Base-by-base conservation (phyloP, 148 eudicot genomes). In the Simmondsia chinensis region DNA sequence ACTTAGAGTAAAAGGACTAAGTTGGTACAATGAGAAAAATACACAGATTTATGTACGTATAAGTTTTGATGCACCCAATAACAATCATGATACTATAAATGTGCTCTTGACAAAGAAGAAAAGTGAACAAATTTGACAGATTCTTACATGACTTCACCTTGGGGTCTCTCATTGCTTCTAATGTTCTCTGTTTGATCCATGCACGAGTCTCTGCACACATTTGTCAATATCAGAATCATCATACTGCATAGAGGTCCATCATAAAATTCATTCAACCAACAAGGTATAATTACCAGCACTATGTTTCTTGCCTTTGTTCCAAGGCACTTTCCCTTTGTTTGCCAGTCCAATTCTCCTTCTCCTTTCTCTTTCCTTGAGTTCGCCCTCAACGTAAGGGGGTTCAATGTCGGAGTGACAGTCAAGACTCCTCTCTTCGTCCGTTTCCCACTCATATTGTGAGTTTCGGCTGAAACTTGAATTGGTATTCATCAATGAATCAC, bases 101-200 rank as follows among this genome's bases (percentile, higher is more conserved):
- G 4, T 32, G 4, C 22, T 2, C 25, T 27, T 7, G 30, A 12
- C 12, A 2, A 16, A 4, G n/a, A 12, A n/a, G 20, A 16, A 19
- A 32, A 48, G 24, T 25, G 40, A 63, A 56, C 27, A 46, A 39
- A 35, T 46, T 45, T 34, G 20, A 36, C 48, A 46, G 79, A 58
- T 66, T 67, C 87, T 84, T 81, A 89, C 93, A 69, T 69, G 82
- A 84, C 87, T 77, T 85, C 95, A 89, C 97, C 97, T 89, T 84
- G 84, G 95, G 97, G 65, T 89, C 79, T 53, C 64, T 76, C 72
- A 89, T 15, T 36, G 97, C 97, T 76, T 74, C 87, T 60, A 58
- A 74, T 16, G 93, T 85, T 65, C 70, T 81, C 57, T 67, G 63
- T 24, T 73, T 78, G 61, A 89, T 89, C 65, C 57, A 60, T 37